Evolutionary conservation across 1,139 yeast species (phyloP).

Genomic region (Pichia sp.): DNA sequence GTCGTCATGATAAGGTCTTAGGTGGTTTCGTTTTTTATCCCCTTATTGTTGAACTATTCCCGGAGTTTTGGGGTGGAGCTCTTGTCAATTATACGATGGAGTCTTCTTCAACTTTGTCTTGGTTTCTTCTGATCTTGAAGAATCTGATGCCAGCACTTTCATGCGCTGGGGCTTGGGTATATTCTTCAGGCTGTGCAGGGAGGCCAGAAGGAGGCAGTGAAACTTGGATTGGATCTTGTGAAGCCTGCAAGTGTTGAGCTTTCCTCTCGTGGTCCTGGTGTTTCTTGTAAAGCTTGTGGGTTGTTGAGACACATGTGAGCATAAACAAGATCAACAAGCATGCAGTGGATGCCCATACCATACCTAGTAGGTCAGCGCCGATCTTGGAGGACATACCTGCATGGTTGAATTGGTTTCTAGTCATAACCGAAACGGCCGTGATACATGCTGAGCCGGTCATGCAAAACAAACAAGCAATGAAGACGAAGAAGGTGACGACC

Average conservation of each 20-base stretch:
- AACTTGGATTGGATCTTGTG: conserved; percentile 5
- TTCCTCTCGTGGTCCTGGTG: conserved; percentile 30
- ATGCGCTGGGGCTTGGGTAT: conserved; percentile 16
- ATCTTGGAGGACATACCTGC: conserved; percentile 42
- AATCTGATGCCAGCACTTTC: conserved; percentile 60
- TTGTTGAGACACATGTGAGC: conserved; percentile 50
- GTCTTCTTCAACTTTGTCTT: conserved; percentile 27
- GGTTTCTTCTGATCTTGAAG: conserved; percentile 65
- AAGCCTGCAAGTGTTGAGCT: conserved; percentile 4
- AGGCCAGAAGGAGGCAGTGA: not conserved
- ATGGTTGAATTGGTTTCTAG: conserved; percentile 55
- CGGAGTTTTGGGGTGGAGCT: not conserved
- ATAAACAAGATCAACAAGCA: conserved; percentile 49
- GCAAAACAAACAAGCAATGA: conserved; percentile 50
- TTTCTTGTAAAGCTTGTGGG: conserved; percentile 44
- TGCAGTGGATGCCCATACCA: conserved; percentile 67
- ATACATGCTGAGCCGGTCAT: conserved; percentile 59
- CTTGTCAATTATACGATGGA: conserved; percentile 19
- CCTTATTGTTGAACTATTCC: too few relatives aligned
- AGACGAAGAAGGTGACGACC: conserved; percentile 49
- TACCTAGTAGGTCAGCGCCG: conserved; percentile 56
- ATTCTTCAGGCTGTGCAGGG: conserved; percentile 9
- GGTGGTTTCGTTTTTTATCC: too few relatives aligned
- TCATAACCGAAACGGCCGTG: conserved; percentile 66
- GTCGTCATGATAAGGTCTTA: too few relatives aligned